phyloP scores from a whole-genome alignment of 2,329 filamentous ascomycete species.

The Verticillium tricorpus region DNA sequence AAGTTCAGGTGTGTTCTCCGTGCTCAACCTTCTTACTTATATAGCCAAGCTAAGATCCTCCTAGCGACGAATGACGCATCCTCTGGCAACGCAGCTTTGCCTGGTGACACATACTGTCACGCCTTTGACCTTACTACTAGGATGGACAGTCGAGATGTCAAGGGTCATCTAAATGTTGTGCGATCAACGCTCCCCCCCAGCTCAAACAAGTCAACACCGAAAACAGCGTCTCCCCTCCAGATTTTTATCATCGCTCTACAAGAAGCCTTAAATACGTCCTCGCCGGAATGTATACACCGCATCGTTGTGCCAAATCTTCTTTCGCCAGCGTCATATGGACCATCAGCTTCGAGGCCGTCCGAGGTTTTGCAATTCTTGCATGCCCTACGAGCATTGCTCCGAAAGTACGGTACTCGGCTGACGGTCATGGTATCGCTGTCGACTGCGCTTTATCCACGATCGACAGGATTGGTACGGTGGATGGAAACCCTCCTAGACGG shows the following conservation, averaged over 20 bases:
- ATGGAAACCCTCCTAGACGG: constrained; percentile 82
- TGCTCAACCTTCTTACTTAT: not conserved
- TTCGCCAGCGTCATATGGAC: constrained; percentile 78
- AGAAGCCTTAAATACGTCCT: constrained; percentile 50
- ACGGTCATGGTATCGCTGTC: constrained; percentile 75
- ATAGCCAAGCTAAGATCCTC: not conserved
- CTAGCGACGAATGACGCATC: not conserved
- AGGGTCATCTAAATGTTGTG: constrained; percentile 35
- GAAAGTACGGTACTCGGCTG: constrained; percentile 58
- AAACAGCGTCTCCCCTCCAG: constrained; percentile 50
- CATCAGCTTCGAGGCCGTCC: constrained; percentile 63
- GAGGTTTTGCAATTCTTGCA: constrained; percentile 80
- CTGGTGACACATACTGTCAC: constrained; percentile 58
- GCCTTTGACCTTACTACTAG: constrained; percentile 67
- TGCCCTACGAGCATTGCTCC: constrained; percentile 68
- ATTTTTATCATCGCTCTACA: constrained; percentile 58
- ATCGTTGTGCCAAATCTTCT: constrained; percentile 81
- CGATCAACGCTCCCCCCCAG: constrained; percentile 24
- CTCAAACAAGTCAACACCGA: not conserved
- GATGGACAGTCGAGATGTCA: constrained; percentile 44
- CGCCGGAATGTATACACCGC: constrained; percentile 65
- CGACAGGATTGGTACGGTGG: constrained; percentile 74
- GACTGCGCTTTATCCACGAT: constrained; percentile 72
- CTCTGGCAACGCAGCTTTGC: not conserved
- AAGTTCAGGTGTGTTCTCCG: constrained; percentile 11